Conservation (phyloP, 129 eudicot species). For the Flaveria robusta region DNA sequence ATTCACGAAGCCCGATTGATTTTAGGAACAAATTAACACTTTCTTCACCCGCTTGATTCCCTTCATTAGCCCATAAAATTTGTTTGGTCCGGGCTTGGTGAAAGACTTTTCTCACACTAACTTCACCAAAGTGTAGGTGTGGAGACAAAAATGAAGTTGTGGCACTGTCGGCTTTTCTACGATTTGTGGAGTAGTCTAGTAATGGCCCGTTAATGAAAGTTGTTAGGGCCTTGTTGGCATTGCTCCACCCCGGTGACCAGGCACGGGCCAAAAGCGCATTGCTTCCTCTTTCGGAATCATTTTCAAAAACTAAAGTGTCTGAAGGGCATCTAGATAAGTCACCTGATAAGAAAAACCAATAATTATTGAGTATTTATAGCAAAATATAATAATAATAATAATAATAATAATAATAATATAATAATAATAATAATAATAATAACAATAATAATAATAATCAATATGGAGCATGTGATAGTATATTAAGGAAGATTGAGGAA, state of each 20-base stretch:
- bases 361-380: background rate
- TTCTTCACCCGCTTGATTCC: conserved; percentile 85
- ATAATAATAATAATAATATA: too few relatives aligned
- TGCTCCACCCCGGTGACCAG: conserved; percentile 99
- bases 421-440: too few relatives aligned
- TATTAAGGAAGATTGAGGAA: background rate
- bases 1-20: conserved; percentile 92
- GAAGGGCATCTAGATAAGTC: conserved; percentile 75
- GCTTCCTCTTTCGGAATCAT: conserved; percentile 87
- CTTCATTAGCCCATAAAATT: conserved; percentile 89
- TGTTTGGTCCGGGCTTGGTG: conserved; percentile 85
- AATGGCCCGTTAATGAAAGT: conserved; percentile 80
- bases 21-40: conserved; percentile 87
- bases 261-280: conserved; percentile 96
- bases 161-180: conserved; percentile 84
- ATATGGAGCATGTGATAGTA: too few relatives aligned
- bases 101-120: conserved; percentile 89
- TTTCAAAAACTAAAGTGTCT: conserved; percentile 70
- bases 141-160: conserved; percentile 96
- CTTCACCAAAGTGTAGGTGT: conserved; percentile 93
- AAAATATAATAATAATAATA: background rate
- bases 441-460: too few relatives aligned
- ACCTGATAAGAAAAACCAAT: conserved; percentile 43
- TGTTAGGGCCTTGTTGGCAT: conserved; percentile 81
- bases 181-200: conserved; percentile 74